A percentile compares a stretch with the other conserved stretches of the same genome.
These are phyloP conservation scores for Fusarium drepaniforme DNA, from an alignment of 2,329 filamentous ascomycete genomes.

Conservation along the genomic window DNA sequence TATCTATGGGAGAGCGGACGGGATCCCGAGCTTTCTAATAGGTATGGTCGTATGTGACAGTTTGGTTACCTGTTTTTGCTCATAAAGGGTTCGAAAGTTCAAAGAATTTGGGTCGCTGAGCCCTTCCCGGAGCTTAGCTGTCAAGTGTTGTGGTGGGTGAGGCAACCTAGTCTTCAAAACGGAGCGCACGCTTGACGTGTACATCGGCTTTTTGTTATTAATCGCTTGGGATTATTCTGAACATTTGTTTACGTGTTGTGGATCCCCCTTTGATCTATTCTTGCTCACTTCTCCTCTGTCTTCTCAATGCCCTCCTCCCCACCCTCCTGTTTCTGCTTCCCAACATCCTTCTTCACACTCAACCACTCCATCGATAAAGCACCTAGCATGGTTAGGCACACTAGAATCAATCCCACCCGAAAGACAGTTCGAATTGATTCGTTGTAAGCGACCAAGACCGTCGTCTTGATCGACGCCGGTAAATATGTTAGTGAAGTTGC, in stretches of 20 bases:
- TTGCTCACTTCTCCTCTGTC: neutral
- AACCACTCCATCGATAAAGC: conserved; percentile 68
- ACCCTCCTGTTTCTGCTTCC: neutral
- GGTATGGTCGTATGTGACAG: neutral
- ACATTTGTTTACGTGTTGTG: neutral
- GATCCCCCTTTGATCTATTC: neutral
- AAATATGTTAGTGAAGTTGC: conserved; percentile 21
- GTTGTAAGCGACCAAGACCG: conserved; percentile 63
- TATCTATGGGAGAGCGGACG: conserved; percentile 1
- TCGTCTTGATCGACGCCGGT: conserved; percentile 3
- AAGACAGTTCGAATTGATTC: conserved; percentile 64
- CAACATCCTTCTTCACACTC: conserved; percentile 31
- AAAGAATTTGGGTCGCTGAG: neutral
- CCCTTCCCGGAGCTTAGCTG: neutral
- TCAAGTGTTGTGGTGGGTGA: neutral
- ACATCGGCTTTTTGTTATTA: neutral
- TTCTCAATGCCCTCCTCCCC: neutral
- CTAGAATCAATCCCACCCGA: conserved; percentile 64
- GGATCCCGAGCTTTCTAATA: neutral
- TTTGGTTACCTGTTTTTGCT: fast-evolving
- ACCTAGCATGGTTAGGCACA: conserved; percentile 62
- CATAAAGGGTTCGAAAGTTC: neutral
- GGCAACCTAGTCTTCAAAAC: neutral
- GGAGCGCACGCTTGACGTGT: neutral
- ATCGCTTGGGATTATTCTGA: neutral